Evolutionary conservation across 345 rosid genomes (phyloP), one percentile per base, ranked within the genome.

Genomic region (Pugionium cornutum): DNA sequence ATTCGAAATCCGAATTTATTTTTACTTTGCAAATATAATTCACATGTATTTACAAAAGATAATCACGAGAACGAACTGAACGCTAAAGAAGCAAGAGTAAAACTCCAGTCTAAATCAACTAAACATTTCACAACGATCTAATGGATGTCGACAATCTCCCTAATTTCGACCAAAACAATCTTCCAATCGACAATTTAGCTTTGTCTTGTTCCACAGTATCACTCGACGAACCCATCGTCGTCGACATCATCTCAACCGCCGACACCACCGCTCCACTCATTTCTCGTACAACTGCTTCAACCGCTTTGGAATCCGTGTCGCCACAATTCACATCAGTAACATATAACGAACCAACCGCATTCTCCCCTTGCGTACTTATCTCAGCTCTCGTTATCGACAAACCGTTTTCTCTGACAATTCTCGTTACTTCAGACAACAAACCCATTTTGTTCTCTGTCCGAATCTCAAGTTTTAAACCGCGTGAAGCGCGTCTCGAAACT

Each of bases 321-420:
- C 81, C 64, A 40, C 92, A 95, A 2, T 86, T 77, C 42, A 81
- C 79, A 63, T 87, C 97, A 2, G 77, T 74, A 3, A 94, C 92
- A 25, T 84, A 77, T 77, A 90, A 86, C 35, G 95, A 80, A 0
- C 99, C 99, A 1, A 67, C 65, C 11, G 90, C 86, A 11, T n/a
- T 75, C 4, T 86, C 89, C 5, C 84, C 90, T 2, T 70, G 77
- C 7, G 76, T 74, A 35, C 84, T 78, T 0, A 88, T 61, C 58
- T 94, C 97, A 2, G 82, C 81, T 53, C 89, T 78, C 1, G 88
- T 72, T 69, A 90, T 78, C 0, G 97, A 88, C 36, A 94, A 61
- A 51, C 96, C 91, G 36, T 83, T 86, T 33, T 94, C 92, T 1
- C 89, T 83, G 29, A 90, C 77, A 11, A 62, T 81, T 52, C 96